phyloP scores from a whole-genome alignment of 2,329 filamentous ascomycete genomes.

The Sarocladiaceae sp. region DNA sequence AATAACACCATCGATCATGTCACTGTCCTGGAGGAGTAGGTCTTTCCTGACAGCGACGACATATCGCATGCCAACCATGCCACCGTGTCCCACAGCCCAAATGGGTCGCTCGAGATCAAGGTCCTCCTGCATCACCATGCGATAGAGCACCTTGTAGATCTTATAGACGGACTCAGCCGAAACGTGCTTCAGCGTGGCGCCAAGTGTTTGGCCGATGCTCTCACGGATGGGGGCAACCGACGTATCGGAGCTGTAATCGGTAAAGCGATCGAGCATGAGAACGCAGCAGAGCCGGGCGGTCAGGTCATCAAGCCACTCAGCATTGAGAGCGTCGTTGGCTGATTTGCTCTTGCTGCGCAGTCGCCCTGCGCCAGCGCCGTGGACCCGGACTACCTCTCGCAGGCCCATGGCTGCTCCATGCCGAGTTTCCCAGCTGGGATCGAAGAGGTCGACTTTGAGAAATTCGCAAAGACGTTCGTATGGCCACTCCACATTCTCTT shows the following conservation, averaged over 20 bases:
- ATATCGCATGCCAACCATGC: slow-evolving; percentile 94
- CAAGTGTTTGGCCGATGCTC: slow-evolving; percentile 88
- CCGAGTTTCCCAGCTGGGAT: slow-evolving; percentile 88
- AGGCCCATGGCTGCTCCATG: slow-evolving; percentile 95
- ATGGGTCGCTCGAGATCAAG: slow-evolving; percentile 65
- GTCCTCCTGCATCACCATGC: slow-evolving; percentile 88
- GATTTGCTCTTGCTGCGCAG: slow-evolving; percentile 58
- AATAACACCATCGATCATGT: slow-evolving; percentile 89
- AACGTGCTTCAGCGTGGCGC: slow-evolving; percentile 80
- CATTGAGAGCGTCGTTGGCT: slow-evolving; percentile 76
- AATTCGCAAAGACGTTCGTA: slow-evolving; percentile 93
- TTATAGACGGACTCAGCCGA: slow-evolving; percentile 71
- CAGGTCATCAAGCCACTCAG: slow-evolving; percentile 85
- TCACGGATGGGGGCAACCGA: slow-evolving; percentile 94
- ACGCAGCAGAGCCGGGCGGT: slow-evolving; percentile 94
- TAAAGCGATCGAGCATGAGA: slow-evolving; percentile 95
- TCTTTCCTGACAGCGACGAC: slow-evolving; percentile 93
- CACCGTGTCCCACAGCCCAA: slow-evolving; percentile 95
- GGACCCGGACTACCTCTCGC: slow-evolving; percentile 84
- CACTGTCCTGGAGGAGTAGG: slow-evolving; percentile 72
- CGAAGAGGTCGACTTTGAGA: slow-evolving; percentile 87
- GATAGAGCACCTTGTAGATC: slow-evolving; percentile 77
- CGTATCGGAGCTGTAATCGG: slow-evolving; percentile 95
- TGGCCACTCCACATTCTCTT: slow-evolving; percentile 83
- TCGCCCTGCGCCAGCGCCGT: slow-evolving; percentile 82